phyloP scores from a whole-genome alignment of 345 rosid species.

The Eucalyptus melliodora region DNA sequence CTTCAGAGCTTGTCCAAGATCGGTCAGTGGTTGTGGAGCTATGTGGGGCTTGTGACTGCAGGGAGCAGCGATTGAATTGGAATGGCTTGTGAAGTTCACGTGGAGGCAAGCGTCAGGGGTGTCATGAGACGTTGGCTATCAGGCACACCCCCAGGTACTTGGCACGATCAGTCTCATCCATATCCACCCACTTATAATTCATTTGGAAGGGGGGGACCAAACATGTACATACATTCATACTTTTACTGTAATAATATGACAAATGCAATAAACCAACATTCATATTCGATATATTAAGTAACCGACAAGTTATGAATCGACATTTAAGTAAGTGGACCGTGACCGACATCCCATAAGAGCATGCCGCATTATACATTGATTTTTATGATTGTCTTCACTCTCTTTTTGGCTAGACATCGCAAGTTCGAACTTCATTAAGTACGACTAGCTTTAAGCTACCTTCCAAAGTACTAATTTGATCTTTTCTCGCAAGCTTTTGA shows the following conservation, averaged over 20 bases:
- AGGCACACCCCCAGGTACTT: background rate
- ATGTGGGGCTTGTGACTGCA: background rate
- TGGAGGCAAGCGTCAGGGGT: constrained; percentile 7
- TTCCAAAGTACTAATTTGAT: background rate
- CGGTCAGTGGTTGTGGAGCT: background rate
- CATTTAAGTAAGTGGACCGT: fast-evolving
- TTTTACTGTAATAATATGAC: background rate
- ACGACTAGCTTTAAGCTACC: background rate
- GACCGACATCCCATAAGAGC: background rate
- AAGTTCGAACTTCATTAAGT: background rate
- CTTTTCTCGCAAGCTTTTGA: background rate
- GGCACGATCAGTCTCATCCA: background rate
- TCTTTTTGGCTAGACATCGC: background rate
- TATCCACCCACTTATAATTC: background rate
- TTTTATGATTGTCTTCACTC: background rate
- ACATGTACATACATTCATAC: background rate
- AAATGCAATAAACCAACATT: background rate
- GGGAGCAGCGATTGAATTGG: background rate
- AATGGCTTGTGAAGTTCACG: constrained; percentile 20
- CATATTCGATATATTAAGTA: background rate
- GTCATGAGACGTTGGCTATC: background rate
- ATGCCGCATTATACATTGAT: background rate
- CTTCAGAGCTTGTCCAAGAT: background rate
- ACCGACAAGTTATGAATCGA: background rate
- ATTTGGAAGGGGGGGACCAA: background rate